These are phyloP conservation scores for Hanseniaspora lachancei DNA, from an alignment of 805 yeast genomes.

Conservation along the genomic window DNA sequence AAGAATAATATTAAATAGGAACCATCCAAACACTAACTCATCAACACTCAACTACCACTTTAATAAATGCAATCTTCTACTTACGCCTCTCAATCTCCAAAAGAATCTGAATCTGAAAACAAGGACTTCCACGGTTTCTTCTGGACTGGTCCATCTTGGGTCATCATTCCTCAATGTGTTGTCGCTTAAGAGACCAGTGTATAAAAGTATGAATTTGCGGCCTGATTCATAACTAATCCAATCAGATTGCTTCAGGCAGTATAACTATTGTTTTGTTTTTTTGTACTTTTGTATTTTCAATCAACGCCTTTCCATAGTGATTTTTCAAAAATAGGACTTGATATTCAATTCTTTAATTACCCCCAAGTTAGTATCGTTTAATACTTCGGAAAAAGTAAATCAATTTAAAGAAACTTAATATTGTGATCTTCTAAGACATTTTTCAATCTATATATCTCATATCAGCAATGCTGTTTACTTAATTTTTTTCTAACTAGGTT, in stretches of 20 bases:
- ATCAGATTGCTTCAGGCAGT: too few species aligned
- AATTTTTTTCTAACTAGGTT: not conserved
- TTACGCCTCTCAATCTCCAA: slow-evolving; percentile 11
- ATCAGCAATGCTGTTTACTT: too few species aligned
- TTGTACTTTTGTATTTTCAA: too few species aligned
- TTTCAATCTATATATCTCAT: too few species aligned
- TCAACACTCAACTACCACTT: not conserved
- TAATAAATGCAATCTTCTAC: slow-evolving; percentile 12
- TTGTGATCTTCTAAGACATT: too few species aligned
- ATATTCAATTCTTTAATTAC: not conserved
- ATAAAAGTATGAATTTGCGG: too few species aligned
- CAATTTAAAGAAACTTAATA: not conserved
- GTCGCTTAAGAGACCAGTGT: slow-evolving; percentile 2
- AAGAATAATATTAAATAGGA: not conserved
- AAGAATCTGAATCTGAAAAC: slow-evolving; percentile 13
- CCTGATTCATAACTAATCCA: too few species aligned
- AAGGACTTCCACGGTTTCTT: slow-evolving; percentile 12
- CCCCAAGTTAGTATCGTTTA: too few species aligned
- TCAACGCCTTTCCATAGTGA: too few species aligned
- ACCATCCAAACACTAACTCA: slow-evolving; percentile 2
- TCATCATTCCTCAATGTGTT: slow-evolving; percentile 14
- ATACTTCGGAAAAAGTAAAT: not conserved
- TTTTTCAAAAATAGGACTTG: too few species aligned
- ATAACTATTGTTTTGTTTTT: too few species aligned
- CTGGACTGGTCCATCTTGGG: slow-evolving; percentile 13